Base-by-base conservation (phyloP, 345 rosid genomes). In the Pistacia vera region DNA sequence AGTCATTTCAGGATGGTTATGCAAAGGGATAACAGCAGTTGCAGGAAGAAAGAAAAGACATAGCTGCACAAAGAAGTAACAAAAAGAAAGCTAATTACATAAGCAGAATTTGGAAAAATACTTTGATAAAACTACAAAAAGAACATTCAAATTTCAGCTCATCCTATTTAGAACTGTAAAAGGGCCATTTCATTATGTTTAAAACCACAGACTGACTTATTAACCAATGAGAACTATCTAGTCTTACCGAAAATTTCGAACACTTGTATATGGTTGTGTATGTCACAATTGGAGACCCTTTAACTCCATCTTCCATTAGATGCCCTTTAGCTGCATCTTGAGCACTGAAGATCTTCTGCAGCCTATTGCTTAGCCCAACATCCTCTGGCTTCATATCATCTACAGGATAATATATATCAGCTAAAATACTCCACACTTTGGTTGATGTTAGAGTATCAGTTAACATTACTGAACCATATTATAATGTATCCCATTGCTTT, bases 1-100 rank as follows among this genome's bases (percentile, higher is more conserved):
- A 1, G 97, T 92, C 94, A 92, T 92, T 55, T 68, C 94, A 0
- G 97, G 97, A 81, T 92, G 97, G 54, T 92, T 89, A 74, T 92
- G 97, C 49, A 92, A 89, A 11, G 97, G 97, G 79, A 92, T 92
- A 11, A 86, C 90, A 3, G 81, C 93, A 2, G 64, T 80, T 18
- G 87, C 82, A 28, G 97, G 97, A 14, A 92, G 91, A 71, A 90
- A 90, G 83, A 92, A 90, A 4, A 92, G 60, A 71, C 91, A 88
- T 51, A 92, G 0, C 97, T 92, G 90, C 85, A 44, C 18, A 59
- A 58, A 5, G 48, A 28, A 46, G 20, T 55, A 36, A 12, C 62
- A 17, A 55, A 33, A 11, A 30, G 1, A 30, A 30, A 0, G 33
- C 2, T 30, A 30, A 30, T 30, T 30, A 30, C 33, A 0, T 1